phyloP scores from a whole-genome alignment of 495 filamentous ascomycete species.

The Lasiosphaeria ovina region DNA sequence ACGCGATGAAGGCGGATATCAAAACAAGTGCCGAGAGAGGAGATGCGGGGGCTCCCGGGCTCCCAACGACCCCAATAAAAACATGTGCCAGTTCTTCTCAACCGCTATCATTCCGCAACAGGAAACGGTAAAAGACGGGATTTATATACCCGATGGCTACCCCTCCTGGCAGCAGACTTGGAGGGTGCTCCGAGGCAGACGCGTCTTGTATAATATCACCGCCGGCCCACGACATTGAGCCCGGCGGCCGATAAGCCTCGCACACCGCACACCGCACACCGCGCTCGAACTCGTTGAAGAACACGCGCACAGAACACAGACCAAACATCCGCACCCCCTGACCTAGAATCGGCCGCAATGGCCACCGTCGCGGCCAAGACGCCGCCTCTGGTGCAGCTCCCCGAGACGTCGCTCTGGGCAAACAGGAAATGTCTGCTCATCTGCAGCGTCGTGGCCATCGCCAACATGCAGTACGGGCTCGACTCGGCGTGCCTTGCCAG shows the following conservation, averaged over 20 bases:
- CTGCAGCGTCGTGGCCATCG: conserved; percentile 38
- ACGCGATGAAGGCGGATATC: not conserved
- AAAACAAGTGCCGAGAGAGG: not conserved
- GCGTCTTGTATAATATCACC: not conserved
- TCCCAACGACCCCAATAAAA: not conserved
- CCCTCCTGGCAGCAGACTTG: not conserved
- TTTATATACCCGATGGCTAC: not conserved
- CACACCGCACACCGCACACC: not conserved
- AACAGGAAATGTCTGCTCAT: conserved; percentile 42
- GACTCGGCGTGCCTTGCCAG: conserved; percentile 59
- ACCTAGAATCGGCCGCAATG: not conserved
- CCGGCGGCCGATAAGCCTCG: not conserved
- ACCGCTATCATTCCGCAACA: not conserved
- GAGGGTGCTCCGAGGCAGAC: not conserved
- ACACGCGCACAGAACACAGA: not conserved
- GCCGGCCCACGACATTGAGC: too few species aligned
- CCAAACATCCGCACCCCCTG: too few species aligned
- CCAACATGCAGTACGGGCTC: conserved; percentile 56
- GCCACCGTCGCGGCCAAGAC: not conserved
- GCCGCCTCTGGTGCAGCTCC: conserved; percentile 13
- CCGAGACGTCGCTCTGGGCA: conserved; percentile 40
- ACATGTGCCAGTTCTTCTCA: not conserved
- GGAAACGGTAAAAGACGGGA: not conserved
- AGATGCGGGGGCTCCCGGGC: not conserved
- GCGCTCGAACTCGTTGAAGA: not conserved